Evolutionary conservation across 1,139 yeast genomes (phyloP).

Genomic region (Suhomyces wounanorum): DNA sequence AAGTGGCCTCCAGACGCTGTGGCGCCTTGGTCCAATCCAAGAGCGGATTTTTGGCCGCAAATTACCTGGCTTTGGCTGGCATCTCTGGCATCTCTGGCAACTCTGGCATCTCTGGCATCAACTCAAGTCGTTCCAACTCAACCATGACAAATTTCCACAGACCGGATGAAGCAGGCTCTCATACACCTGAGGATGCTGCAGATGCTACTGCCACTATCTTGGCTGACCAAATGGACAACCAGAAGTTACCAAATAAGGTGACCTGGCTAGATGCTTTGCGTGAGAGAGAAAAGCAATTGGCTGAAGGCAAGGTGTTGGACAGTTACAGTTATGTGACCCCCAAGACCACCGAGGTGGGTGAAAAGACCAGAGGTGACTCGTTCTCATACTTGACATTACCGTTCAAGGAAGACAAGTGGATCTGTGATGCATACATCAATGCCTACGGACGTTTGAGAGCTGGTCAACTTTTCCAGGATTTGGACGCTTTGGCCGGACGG

Average conservation of each 20-base stretch:
- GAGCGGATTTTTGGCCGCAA: background rate
- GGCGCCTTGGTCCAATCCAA: background rate
- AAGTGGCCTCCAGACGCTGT: background rate
- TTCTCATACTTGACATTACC: conserved; percentile 75
- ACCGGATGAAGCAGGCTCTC: conserved; percentile 43
- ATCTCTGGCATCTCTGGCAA: background rate
- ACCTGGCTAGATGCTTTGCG: conserved; percentile 84
- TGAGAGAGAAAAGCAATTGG: conserved; percentile 70
- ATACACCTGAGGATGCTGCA: conserved; percentile 58
- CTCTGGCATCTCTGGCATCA: background rate
- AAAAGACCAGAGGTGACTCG: conserved; percentile 73
- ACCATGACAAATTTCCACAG: conserved; percentile 28
- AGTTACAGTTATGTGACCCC: conserved; percentile 73
- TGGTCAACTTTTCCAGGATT: conserved; percentile 89
- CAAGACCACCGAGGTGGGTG: conserved; percentile 68
- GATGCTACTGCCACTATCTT: conserved; percentile 68
- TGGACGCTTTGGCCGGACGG: conserved; percentile 87
- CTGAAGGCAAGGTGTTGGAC: conserved; percentile 70
- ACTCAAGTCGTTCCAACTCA: conserved; percentile 11
- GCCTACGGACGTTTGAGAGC: conserved; percentile 87
- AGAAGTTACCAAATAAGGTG: conserved; percentile 52
- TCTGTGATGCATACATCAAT: conserved; percentile 84
- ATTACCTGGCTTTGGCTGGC: background rate
- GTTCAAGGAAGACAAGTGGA: conserved; percentile 79
- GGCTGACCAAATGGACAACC: conserved; percentile 49